Evolutionary conservation across 2,329 filamentous ascomycete species (phyloP).

Genomic region (Fusarium pininemorale): DNA sequence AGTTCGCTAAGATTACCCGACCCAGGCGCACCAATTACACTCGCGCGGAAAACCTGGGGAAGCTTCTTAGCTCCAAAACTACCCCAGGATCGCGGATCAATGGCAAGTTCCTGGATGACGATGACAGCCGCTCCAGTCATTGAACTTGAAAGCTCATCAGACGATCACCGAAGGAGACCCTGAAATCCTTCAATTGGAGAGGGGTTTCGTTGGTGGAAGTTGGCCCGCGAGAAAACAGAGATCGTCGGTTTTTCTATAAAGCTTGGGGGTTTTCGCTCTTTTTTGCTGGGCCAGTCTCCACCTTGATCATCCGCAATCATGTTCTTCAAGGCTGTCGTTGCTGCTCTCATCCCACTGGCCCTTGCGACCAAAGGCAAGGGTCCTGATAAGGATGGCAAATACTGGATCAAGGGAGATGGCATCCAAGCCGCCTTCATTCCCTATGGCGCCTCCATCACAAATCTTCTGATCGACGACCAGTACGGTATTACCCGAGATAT

Average conservation of each 20-base stretch:
- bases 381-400: slow-evolving; percentile 72
- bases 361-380: slow-evolving; percentile 35
- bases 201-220: slow-evolving; percentile 15
- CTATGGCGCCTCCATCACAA: slow-evolving; percentile 78
- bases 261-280: background rate
- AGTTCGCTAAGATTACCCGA: slow-evolving; percentile 21
- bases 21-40: slow-evolving; percentile 27
- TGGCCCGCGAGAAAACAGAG: background rate
- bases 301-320: slow-evolving; percentile 17
- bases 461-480: slow-evolving; percentile 75
- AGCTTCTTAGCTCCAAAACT: slow-evolving; percentile 17
- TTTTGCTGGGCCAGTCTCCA: background rate
- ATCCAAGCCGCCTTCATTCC: slow-evolving; percentile 76
- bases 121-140: slow-evolving; percentile 33
- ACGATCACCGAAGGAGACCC: slow-evolving; percentile 2
- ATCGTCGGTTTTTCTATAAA: slow-evolving; percentile 24
- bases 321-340: slow-evolving; percentile 28
- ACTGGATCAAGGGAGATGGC: slow-evolving; percentile 73
- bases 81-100: slow-evolving; percentile 10
- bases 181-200: background rate
- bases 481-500: slow-evolving; percentile 75
- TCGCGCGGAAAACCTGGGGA: slow-evolving; percentile 27
- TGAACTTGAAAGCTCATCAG: slow-evolving; percentile 14
- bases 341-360: slow-evolving; percentile 22
- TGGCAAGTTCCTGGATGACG: slow-evolving; percentile 5